A percentile compares a stretch with the other conserved stretches of the same genome.
These are phyloP conservation scores for Didymella segeticola DNA, from an alignment of 2,329 filamentous ascomycete species.

Conservation along the genomic window DNA sequence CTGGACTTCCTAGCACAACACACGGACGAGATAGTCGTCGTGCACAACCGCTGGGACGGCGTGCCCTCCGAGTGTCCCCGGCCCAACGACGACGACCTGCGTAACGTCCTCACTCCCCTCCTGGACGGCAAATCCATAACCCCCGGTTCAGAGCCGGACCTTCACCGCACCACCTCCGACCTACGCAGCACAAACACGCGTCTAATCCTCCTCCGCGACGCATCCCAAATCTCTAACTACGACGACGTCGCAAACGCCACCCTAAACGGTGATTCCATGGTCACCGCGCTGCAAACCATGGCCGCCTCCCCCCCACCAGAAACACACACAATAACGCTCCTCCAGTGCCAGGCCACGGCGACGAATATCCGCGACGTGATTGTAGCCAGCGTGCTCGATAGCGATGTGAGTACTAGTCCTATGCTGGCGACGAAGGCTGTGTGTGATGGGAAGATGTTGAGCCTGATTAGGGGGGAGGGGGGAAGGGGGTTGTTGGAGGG, in stretches of 20 bases:
- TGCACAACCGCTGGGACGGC: conserved; percentile 60
- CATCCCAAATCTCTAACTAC: conserved; percentile 41
- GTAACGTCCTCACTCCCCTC: conserved; percentile 47
- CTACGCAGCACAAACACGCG: conserved; percentile 35
- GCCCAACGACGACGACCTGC: conserved; percentile 52
- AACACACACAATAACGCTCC: conserved; percentile 32
- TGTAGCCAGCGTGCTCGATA: conserved; percentile 54
- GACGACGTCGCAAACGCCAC: conserved; percentile 44
- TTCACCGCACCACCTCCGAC: conserved; percentile 29
- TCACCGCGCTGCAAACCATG: conserved; percentile 34
- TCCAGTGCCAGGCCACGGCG: conserved; percentile 61
- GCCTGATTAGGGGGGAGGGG: conserved; percentile 55
- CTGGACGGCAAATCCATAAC: conserved; percentile 25
- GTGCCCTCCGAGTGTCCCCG: conserved; percentile 56
- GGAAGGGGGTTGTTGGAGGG: conserved; percentile 47
- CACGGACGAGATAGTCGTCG: conserved; percentile 55
- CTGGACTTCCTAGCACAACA: conserved; percentile 53
- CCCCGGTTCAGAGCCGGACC: conserved; percentile 30
- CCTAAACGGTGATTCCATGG: conserved; percentile 38
- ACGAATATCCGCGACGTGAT: conserved; percentile 58
- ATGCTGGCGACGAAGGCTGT: conserved; percentile 58
- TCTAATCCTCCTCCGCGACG: conserved; percentile 36
- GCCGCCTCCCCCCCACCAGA: conserved; percentile 24
- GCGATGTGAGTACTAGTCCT: conserved; percentile 54
- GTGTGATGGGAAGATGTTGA: conserved; percentile 58